Evolutionary conservation across 495 filamentous ascomycete genomes (phyloP), one percentile per base, ranked within the genome.

Genomic region (Penicillium crystallinum): DNA sequence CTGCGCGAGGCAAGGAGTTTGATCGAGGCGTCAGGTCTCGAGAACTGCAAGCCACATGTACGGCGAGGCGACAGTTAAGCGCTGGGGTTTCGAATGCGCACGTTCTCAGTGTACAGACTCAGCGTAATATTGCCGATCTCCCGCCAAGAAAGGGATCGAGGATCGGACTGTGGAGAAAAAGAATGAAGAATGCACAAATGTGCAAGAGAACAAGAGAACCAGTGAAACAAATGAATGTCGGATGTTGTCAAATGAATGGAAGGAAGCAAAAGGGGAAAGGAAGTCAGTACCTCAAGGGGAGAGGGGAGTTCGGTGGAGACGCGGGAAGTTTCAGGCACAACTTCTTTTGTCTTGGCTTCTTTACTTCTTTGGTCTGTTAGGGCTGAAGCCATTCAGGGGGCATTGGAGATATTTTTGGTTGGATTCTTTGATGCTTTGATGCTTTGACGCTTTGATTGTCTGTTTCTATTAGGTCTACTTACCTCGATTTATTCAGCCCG

Each of bases 111-210:
- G 6, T 14, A 14, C 36, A 53, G 1, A 11, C 52, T 48, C 49
- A 56, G 54, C 27, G 15, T 39, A 37, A 40, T 37, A 45, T n/a
- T 39, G 49, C 15, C 35, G 53, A 57, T 60, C 52, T 31, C 41
- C 31, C 43, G 61, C 57, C 53, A 58, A 62, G 55, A 58, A 59
- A 59, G 56, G 63, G 58, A 53, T 37, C 54, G 34, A 11, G 8
- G 29, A 31, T 52, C 49, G 33, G 46, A 59, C 52, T 59, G 53
- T 45, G 47, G 56, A 53, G 57, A 54, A 55, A 62, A 63, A 36
- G 61, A 64, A 64, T 61, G 30, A 42, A 41, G 43, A 57, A 53
- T 46, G 56, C n/a, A n/a, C n/a, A n/a, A n/a, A n/a, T n/a, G n/a
- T n/a, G n/a, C n/a, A n/a, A n/a, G n/a, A n/a, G n/a, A n/a, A n/a